Percentiles rank a stretch among this genome's conserved stretches.
phyloP scores from a whole-genome alignment of 1,139 yeast species.

The Arxiozyma telluris region DNA sequence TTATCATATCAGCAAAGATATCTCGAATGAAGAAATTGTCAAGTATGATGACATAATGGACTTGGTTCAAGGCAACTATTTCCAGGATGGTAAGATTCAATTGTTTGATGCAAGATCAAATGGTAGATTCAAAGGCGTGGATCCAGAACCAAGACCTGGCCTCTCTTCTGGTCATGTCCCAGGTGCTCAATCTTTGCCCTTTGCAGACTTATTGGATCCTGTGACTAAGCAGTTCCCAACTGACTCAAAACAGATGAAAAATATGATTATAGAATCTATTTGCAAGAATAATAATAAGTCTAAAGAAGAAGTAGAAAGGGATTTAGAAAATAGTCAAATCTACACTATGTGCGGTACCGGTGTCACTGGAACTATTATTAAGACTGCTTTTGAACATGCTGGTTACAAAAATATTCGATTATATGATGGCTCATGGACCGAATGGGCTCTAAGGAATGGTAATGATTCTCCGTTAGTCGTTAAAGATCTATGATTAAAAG shows the following conservation, averaged over 20 bases:
- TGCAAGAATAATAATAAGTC: conserved; percentile 12
- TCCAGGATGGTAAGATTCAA: conserved; percentile 39
- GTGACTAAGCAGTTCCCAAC: conserved; percentile 39
- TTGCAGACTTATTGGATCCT: conserved; percentile 46
- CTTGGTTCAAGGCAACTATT: conserved; percentile 38
- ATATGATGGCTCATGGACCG: conserved; percentile 94
- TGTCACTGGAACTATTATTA: conserved; percentile 80
- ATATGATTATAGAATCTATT: conserved; percentile 17
- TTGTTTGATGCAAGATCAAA: conserved; percentile 75
- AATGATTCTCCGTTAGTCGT: conserved; percentile 27
- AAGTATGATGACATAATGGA: conserved; percentile 39
- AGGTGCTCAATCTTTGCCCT: conserved; percentile 72
- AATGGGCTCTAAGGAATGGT: conserved; percentile 32
- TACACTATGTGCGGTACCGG: conserved; percentile 81
- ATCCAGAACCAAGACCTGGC: conserved; percentile 84
- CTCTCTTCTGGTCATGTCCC: conserved; percentile 85
- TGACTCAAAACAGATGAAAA: conserved; percentile 13
- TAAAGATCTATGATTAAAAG: conserved; percentile 14
- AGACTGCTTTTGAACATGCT: conserved; percentile 57
- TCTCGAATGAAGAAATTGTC: conserved; percentile 53
- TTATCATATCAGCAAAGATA: conserved; percentile 35
- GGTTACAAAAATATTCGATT: conserved; percentile 49
- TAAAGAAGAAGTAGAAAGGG: conserved; percentile 54
- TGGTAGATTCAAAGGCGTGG: conserved; percentile 66
- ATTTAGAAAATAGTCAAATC: not conserved